Evolutionary conservation across 768 basidiomycete species (phyloP), one percentile per base, ranked within the genome.

Genomic region (Candolleomyces efflorescens): DNA sequence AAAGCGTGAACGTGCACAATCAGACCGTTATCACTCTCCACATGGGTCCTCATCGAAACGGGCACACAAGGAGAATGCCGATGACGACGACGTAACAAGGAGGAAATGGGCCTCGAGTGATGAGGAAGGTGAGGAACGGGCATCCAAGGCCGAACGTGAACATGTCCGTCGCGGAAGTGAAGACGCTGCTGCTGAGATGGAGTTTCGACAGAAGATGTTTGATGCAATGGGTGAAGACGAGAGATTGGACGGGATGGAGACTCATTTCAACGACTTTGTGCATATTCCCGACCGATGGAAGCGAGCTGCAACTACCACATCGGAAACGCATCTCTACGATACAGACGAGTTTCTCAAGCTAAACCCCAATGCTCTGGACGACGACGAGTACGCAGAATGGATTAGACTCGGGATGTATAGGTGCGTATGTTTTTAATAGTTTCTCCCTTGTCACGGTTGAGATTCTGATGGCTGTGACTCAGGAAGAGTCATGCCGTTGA

Each of bases 301-400:
- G 56, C 65, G 63, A 36, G 64, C 65, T 41, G 51, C 50, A 67
- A 73, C 55, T 64, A 56, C 52, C 47, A 64, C 43, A 57, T 66
- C 56, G 58, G 57, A 55, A 48, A 65, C 39, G 58, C 65, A 63
- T 60, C 60, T 61, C 57, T 89, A 88, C 55, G 68, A 69, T 26
- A 69, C 68, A 56, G 75, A 78, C 61, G 71, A 71, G 26, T 70
- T 76, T 63, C 60, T 72, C 69, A 83, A 68, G 63, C 72, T 69
- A 67, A 78, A 71, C 63, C 82, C 73, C 41, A 69, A 65, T 36
- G 49, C 67, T 49, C 88, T 95, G 88, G 86, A 87, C 59, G 92
- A 94, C 7, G 89, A 94, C 62, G 87, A 92, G 59, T 96, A 96
- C 63, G 83, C 88, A 1, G 90, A 92, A 64, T 95, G 90, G 89